These are phyloP conservation scores for Wickerhamiella infanticola DNA, from an alignment of 1,139 yeast genomes.

Conservation along the genomic window DNA sequence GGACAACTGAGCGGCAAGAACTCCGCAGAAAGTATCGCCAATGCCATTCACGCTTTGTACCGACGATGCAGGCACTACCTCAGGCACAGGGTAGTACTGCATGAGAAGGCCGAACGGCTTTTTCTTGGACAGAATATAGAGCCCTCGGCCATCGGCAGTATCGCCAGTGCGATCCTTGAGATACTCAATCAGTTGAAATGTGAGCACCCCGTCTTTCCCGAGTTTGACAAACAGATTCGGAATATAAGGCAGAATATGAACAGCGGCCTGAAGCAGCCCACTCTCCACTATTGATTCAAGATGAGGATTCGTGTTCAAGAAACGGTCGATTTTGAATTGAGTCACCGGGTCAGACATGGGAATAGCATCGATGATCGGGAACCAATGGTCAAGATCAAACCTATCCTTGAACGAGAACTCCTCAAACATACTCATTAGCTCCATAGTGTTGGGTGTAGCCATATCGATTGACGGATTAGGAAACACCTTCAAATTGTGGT, in stretches of 20 bases:
- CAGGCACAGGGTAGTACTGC: conserved; percentile 38
- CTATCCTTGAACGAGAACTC: conserved; percentile 33
- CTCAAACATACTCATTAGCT: conserved; percentile 39
- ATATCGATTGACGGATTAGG: conserved; percentile 30
- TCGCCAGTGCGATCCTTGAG: conserved; percentile 16
- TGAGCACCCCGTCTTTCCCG: conserved; percentile 49
- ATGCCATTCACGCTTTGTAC: conserved; percentile 48
- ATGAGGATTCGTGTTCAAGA: conserved; percentile 19
- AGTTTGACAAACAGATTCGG: conserved; percentile 55
- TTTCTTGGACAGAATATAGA: conserved; percentile 9
- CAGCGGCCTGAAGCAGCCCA: conserved; percentile 55
- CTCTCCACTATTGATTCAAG: conserved; percentile 20
- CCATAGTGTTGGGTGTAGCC: conserved; percentile 55
- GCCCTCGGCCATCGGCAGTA: conserved; percentile 12
- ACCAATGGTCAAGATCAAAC: conserved; percentile 50
- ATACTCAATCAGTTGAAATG: conserved; percentile 29
- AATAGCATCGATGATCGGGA: conserved; percentile 50
- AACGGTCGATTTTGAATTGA: conserved; percentile 20
- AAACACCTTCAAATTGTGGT: conserved; percentile 16
- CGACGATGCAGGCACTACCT: conserved; percentile 16
- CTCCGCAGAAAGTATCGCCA: conserved; percentile 52
- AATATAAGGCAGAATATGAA: conserved; percentile 55
- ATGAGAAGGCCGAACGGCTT: conserved; percentile 36
- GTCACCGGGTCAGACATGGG: conserved; percentile 29
- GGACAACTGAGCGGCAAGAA: conserved; percentile 27